Conservation (phyloP, 129 eudicot species). For the Lonicera japonica region DNA sequence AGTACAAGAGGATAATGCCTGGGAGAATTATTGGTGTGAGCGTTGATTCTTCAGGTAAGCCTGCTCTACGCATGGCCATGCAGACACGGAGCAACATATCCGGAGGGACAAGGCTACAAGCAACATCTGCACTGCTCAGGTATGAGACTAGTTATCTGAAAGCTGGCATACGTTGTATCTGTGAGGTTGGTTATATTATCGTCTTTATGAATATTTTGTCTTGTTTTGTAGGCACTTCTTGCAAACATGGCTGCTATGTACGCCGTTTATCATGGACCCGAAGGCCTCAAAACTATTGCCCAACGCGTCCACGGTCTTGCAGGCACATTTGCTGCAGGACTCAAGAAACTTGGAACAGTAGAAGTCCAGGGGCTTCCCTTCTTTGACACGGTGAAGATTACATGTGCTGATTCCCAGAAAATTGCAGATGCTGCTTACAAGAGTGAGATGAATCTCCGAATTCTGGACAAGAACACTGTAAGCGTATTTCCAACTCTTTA, state of each 20-base stretch:
- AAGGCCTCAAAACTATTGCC: conserved; percentile 87
- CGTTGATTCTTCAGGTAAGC: conserved; percentile 83
- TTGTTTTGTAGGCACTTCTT: conserved; percentile 68
- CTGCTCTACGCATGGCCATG: conserved; percentile 97
- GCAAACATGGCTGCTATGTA: conserved; percentile 99
- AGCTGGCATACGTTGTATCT: no score
- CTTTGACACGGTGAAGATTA: conserved; percentile 88
- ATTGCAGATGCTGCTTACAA: conserved; percentile 79
- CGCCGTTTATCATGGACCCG: conserved; percentile 92
- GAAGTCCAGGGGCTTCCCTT: conserved; percentile 78
- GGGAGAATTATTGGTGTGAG: conserved; percentile 95
- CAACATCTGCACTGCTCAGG: conserved; percentile 98
- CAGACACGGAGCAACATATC: conserved; percentile 98
- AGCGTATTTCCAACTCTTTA: conserved; percentile 15
- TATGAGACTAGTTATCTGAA: conserved; percentile 16
- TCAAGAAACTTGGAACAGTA: conserved; percentile 76
- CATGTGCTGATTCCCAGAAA: conserved; percentile 55
- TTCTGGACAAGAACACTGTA: conserved; percentile 78
- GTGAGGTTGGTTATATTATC: no score
- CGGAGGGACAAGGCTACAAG: conserved; percentile 97
- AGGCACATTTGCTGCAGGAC: conserved; percentile 69
- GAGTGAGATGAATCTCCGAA: conserved; percentile 74
- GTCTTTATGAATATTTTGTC: conserved; percentile 4
- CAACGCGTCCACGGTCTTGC: conserved; percentile 90
- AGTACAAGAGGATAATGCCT: conserved; percentile 97